phyloP scores from a whole-genome alignment of 2,329 filamentous ascomycete genomes.

The Talaromyces sp. region DNA sequence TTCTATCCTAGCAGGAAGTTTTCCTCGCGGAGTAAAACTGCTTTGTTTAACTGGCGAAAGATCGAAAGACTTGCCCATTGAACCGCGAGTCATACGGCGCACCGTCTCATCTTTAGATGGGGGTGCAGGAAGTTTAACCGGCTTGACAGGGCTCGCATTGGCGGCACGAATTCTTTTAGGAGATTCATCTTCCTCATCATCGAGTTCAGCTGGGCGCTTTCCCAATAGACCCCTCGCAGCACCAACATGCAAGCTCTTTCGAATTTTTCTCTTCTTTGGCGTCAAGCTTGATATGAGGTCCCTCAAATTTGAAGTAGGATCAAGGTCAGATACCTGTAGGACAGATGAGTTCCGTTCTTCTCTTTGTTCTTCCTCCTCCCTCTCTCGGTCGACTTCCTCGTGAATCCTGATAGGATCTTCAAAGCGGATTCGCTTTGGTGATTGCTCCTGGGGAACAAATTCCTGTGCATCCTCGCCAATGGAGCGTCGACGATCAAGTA shows the following conservation, averaged over 20 bases:
- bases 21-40: constrained; percentile 54
- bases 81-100: constrained; percentile 56
- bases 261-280: constrained; percentile 68
- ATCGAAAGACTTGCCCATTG: constrained; percentile 43
- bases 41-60: constrained; percentile 36
- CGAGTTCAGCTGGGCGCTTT: constrained; percentile 71
- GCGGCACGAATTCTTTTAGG: constrained; percentile 69
- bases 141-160: constrained; percentile 75
- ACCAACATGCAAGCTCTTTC: constrained; percentile 75
- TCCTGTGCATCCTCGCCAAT: constrained; percentile 65
- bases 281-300: constrained; percentile 77
- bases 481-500: constrained; percentile 69
- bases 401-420: constrained; percentile 64
- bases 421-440: constrained; percentile 58
- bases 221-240: constrained; percentile 71
- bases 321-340: constrained; percentile 55
- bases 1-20: constrained; percentile 1
- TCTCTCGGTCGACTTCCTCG: constrained; percentile 62
- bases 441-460: constrained; percentile 58
- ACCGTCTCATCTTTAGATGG: constrained; percentile 66
- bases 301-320: constrained; percentile 66
- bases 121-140: constrained; percentile 66
- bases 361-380: constrained; percentile 59
- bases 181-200: constrained; percentile 57
- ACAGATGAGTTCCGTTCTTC: constrained; percentile 55